A percentile compares a stretch with the other conserved stretches of the same genome.
These are phyloP conservation scores for Pterocarpus macrocarpus DNA, from an alignment of 306 rosid genomes.

Conservation along the genomic window DNA sequence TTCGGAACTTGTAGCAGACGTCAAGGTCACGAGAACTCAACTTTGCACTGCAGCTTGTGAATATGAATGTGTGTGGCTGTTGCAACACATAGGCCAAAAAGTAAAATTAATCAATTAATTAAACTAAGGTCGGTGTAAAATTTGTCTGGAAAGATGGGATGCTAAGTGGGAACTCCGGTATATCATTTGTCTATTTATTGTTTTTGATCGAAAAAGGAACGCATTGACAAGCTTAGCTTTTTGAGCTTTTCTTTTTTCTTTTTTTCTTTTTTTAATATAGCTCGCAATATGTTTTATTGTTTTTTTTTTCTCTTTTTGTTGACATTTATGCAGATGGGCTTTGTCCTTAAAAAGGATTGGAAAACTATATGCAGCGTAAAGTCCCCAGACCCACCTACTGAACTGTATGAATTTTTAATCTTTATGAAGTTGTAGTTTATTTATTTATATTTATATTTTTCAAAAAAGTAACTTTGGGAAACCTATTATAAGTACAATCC, in stretches of 20 bases:
- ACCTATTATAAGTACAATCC: not conserved
- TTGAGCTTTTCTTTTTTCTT: not conserved
- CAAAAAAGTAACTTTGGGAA: not conserved
- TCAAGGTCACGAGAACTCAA: not conserved
- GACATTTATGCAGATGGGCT: conserved; percentile 46
- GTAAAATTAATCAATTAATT: too few species aligned
- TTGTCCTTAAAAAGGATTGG: conserved; percentile 53
- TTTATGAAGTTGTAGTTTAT: not conserved
- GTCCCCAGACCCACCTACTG: conserved; percentile 41
- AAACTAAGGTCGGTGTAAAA: not conserved
- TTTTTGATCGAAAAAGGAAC: not conserved
- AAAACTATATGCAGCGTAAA: conserved; percentile 48
- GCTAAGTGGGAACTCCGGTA: not conserved
- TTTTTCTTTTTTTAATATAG: not conserved
- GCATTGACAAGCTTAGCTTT: conserved; percentile 28
- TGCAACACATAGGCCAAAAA: too few species aligned
- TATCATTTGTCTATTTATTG: not conserved
- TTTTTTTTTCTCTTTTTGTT: conserved; percentile 14
- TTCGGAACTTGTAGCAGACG: not conserved
- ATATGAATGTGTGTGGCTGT: not conserved
- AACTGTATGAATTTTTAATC: conserved; percentile 46
- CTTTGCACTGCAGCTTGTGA: not conserved
- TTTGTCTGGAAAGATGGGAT: not conserved
- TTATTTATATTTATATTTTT: not conserved
- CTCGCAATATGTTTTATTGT: not conserved